Evolutionary conservation across 371 early-diverging fungal species (phyloP).

Genomic region (Smittium culicis): DNA sequence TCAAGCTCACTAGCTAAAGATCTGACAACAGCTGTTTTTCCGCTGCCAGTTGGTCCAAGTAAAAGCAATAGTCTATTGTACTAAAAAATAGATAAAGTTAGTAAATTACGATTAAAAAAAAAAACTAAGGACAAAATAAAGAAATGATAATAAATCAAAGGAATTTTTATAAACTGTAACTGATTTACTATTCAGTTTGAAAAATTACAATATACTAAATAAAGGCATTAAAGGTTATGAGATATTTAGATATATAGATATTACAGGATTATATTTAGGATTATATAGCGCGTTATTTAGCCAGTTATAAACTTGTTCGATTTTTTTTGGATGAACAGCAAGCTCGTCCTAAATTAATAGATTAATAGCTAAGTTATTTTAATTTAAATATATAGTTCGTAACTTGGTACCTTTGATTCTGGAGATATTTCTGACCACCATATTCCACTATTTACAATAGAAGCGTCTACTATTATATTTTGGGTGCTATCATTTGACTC

Average conservation of each 20-base stretch:
- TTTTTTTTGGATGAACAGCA: constrained; percentile 39
- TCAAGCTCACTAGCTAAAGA: constrained; percentile 41
- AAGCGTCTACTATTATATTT: background rate
- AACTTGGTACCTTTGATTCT: background rate
- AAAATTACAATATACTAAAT: too few species aligned
- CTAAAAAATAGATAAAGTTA: too few species aligned
- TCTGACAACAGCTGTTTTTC: constrained; percentile 48
- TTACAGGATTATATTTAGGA: background rate
- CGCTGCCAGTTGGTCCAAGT: constrained; percentile 59
- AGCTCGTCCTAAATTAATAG: constrained; percentile 28
- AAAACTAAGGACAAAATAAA: background rate
- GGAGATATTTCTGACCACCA: constrained; percentile 10
- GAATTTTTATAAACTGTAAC: background rate
- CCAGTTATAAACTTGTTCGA: constrained; percentile 43
- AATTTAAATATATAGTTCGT: background rate
- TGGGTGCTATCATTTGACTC: too few species aligned
- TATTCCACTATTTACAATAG: background rate
- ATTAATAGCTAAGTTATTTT: background rate
- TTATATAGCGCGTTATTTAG: constrained; percentile 23
- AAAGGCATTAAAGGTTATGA: too few species aligned
- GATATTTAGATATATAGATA: too few species aligned
- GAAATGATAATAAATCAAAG: background rate
- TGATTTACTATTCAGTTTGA: too few species aligned
- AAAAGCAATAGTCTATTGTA: constrained; percentile 37
- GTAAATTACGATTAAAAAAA: background rate